Evolutionary conservation across 176 grass and related monocot genomes (phyloP).

Genomic region (Triticum urartu): DNA sequence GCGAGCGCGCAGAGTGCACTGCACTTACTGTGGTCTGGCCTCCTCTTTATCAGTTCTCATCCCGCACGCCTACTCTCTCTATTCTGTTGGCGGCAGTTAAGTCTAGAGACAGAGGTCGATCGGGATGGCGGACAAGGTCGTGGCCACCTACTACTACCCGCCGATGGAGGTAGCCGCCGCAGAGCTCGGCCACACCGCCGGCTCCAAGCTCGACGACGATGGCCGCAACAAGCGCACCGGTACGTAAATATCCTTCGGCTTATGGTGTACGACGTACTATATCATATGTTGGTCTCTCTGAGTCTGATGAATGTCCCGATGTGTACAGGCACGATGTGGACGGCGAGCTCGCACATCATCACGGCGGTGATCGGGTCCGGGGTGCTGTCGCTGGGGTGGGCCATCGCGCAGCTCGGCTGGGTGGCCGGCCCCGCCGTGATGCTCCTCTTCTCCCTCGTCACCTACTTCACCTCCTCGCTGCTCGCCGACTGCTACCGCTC

Average conservation of each 20-base stretch:
- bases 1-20: not conserved
- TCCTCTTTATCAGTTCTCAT: not conserved
- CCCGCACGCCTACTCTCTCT: not conserved
- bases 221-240: conserved; percentile 57
- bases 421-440: conserved; percentile 82
- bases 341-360: conserved; percentile 92
- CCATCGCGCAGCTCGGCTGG: conserved; percentile 94
- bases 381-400: conserved; percentile 83
- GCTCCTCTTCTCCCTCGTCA: conserved; percentile 90
- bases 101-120: not conserved
- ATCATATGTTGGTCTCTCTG: not conserved
- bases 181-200: conserved; percentile 46
- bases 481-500: conserved; percentile 91
- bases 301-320: not conserved
- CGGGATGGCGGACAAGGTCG: conserved; percentile 51
- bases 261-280: too few species aligned
- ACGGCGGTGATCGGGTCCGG: conserved; percentile 93
- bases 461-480: conserved; percentile 82
- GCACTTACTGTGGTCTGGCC: not conserved
- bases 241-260: too few species aligned
- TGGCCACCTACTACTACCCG: conserved; percentile 54
- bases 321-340: conserved; percentile 59
- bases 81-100: conserved; percentile 1
- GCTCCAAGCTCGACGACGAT: conserved; percentile 61
- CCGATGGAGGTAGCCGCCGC: conserved; percentile 41